Percentiles rank a stretch among this genome's conserved stretches.
Conservation (phyloP, 805 yeast species). For the Maudiozyma barnettii region DNA sequence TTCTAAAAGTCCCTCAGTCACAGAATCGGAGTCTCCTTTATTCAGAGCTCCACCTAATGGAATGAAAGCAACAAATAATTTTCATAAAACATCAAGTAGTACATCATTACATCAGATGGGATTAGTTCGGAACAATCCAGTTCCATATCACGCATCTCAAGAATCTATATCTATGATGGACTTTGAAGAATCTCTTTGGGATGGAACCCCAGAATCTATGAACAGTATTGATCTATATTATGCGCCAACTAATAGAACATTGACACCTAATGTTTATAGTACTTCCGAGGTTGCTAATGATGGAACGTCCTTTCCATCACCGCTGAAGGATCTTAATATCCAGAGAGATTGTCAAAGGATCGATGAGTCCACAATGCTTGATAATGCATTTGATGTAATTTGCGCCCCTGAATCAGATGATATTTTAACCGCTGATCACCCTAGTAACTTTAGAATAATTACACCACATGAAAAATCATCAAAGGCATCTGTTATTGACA, state of each 20-base stretch:
- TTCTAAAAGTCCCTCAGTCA: slow-evolving; percentile 20
- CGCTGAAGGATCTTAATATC: slow-evolving; percentile 12
- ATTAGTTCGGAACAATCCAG: slow-evolving; percentile 8
- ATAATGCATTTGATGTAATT: slow-evolving; percentile 20
- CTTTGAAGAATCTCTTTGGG: slow-evolving; percentile 37
- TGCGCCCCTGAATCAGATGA: slow-evolving; percentile 6
- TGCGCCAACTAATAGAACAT: slow-evolving; percentile 1
- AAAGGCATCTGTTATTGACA: slow-evolving; percentile 22
- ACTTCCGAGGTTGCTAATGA: too few species aligned
- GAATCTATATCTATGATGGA: slow-evolving; percentile 31
- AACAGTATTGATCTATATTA: slow-evolving; percentile 4
- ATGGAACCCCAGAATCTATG: slow-evolving; percentile 22
- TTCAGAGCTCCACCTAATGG: slow-evolving; percentile 14
- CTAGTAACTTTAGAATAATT: neutral
- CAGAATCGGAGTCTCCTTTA: slow-evolving; percentile 11
- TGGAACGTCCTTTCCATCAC: neutral
- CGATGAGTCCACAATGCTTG: slow-evolving; percentile 21
- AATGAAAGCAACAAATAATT: slow-evolving; percentile 2
- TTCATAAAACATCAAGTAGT: slow-evolving; percentile 22
- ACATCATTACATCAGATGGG: slow-evolving; percentile 20
- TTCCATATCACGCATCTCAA: slow-evolving; percentile 23
- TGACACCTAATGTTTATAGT: neutral
- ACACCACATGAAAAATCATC: neutral
- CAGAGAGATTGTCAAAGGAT: slow-evolving; percentile 23
- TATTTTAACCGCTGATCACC: slow-evolving; percentile 2